Percentiles rank a stretch among this genome's conserved stretches.
phyloP scores from a whole-genome alignment of 345 rosid genomes.

The Eucalyptus urophylla region DNA sequence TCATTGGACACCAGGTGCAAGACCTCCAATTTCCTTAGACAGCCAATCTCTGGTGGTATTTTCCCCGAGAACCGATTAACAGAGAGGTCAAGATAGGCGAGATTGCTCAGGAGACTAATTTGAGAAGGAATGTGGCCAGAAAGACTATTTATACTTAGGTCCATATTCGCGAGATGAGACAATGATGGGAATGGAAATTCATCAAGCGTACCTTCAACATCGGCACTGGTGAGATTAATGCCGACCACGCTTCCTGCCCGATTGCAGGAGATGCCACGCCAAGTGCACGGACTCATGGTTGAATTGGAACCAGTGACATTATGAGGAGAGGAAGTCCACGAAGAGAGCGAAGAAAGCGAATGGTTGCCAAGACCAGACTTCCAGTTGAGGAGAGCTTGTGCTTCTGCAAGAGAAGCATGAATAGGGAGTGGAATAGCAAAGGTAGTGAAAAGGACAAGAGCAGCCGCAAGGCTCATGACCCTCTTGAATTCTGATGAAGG shows the following conservation, averaged over 20 bases:
- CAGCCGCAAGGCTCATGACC: neutral
- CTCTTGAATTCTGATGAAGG: neutral
- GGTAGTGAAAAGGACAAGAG: neutral
- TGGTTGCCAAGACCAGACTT: neutral
- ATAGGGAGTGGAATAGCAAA: neutral
- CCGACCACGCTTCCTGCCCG: neutral
- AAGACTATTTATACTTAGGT: slow-evolving; percentile 4
- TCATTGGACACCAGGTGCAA: neutral
- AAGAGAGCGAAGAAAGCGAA: neutral
- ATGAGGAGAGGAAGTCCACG: neutral
- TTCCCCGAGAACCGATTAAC: neutral
- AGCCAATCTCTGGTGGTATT: neutral
- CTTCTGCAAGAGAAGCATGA: neutral
- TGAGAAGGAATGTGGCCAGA: too few relatives aligned
- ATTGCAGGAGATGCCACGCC: slow-evolving; percentile 9
- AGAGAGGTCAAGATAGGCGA: too few relatives aligned
- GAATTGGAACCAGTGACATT: neutral
- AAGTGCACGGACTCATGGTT: neutral
- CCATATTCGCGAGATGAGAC: slow-evolving; percentile 2
- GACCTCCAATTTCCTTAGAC: neutral
- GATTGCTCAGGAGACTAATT: too few relatives aligned
- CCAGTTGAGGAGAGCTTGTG: slow-evolving; percentile 1
- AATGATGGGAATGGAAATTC: slow-evolving; percentile 3
- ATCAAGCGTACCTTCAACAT: slow-evolving; percentile 1
- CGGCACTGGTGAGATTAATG: neutral